phyloP scores from a whole-genome alignment of 306 rosid genomes.

The Senna tora region DNA sequence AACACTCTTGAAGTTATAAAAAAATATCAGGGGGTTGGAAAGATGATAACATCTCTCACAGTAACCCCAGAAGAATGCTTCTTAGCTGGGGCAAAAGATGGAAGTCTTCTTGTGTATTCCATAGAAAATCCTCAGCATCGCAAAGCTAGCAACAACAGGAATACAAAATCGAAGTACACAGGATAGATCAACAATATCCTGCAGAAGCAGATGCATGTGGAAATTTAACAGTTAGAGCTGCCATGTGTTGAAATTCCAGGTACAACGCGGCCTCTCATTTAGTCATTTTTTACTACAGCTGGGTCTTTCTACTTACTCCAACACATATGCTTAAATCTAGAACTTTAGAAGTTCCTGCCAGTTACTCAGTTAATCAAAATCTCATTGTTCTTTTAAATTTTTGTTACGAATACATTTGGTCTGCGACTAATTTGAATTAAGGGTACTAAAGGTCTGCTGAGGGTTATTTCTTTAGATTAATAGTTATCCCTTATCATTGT shows the following conservation, averaged over 20 bases:
- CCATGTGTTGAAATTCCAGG: slow-evolving; percentile 57
- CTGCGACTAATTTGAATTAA: slow-evolving; percentile 7
- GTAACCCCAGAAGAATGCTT: slow-evolving; percentile 95
- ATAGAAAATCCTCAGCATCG: slow-evolving; percentile 86
- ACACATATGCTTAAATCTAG: slow-evolving; percentile 31
- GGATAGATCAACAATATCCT: slow-evolving; percentile 42
- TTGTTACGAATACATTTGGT: slow-evolving; percentile 11
- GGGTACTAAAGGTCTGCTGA: background rate
- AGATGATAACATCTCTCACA: slow-evolving; percentile 74
- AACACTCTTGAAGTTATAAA: slow-evolving; percentile 82
- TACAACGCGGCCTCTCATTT: slow-evolving; percentile 39
- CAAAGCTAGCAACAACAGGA: slow-evolving; percentile 57
- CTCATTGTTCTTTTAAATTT: slow-evolving; percentile 25
- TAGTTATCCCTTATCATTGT: background rate
- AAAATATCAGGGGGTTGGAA: slow-evolving; percentile 82
- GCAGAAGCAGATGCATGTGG: slow-evolving; percentile 37
- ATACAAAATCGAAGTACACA: slow-evolving; percentile 53
- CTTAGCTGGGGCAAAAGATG: slow-evolving; percentile 94
- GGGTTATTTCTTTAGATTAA: slow-evolving; percentile 5
- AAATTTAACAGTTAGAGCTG: slow-evolving; percentile 43
- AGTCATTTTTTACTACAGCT: slow-evolving; percentile 26
- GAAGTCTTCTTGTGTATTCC: slow-evolving; percentile 87
- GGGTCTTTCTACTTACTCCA: slow-evolving; percentile 8
- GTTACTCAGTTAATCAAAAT: slow-evolving; percentile 11
- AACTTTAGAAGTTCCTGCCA: background rate